Percentiles rank a stretch among this genome's conserved stretches.
Evolutionary conservation across 495 filamentous ascomycete species (phyloP).

Genomic region (Sabuloglossum arenarium): DNA sequence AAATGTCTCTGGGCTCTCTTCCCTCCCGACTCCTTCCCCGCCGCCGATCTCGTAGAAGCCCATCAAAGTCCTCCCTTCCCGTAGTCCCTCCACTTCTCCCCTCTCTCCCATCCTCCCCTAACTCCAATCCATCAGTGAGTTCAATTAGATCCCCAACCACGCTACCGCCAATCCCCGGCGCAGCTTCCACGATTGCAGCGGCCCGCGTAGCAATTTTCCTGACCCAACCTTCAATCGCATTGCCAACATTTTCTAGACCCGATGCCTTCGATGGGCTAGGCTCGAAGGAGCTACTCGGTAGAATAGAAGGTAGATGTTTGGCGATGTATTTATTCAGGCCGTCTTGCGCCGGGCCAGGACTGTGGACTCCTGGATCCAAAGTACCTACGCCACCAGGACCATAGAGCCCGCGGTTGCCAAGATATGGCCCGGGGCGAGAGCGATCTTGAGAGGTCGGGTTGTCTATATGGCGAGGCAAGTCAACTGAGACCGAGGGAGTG

Average conservation of each 20-base stretch:
- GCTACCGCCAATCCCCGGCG: neutral
- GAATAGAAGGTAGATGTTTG: constrained; percentile 51
- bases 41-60: neutral
- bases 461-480: constrained; percentile 19
- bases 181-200: constrained; percentile 23
- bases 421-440: constrained; percentile 14
- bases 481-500: constrained; percentile 40
- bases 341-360: constrained; percentile 63
- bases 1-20: neutral
- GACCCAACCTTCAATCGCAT: constrained; percentile 76
- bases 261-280: constrained; percentile 11
- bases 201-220: constrained; percentile 49
- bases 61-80: neutral
- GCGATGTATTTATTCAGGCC: constrained; percentile 60
- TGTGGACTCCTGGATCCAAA: constrained; percentile 40
- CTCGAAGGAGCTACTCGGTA: constrained; percentile 27
- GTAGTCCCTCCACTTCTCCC: neutral
- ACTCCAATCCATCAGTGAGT: constrained; percentile 20
- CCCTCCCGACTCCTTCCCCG: neutral
- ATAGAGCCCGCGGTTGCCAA: constrained; percentile 24
- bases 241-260: constrained; percentile 63
- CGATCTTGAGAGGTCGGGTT: constrained; percentile 7
- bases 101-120: neutral
- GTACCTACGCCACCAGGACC: constrained; percentile 76
- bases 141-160: constrained; percentile 67